A percentile compares a stretch with the other conserved stretches of the same genome.
Conservation (phyloP, 192 early-diverging fungal genomes). For the Radiomyces spectabilis region DNA sequence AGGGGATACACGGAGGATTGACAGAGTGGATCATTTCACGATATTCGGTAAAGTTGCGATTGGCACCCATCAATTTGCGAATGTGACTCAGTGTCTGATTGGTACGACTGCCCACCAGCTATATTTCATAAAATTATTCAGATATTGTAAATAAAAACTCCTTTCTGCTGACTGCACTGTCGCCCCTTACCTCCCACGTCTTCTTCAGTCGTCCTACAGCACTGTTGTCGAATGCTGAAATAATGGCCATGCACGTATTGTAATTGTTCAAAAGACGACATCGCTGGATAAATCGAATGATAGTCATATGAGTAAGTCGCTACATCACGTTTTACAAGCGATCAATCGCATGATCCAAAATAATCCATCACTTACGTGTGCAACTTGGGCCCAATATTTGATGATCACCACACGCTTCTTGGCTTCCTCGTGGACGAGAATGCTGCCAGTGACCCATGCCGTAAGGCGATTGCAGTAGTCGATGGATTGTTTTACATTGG, state of each 20-base stretch:
- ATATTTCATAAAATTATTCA: background rate
- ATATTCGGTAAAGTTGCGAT: constrained; percentile 69
- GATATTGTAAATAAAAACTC: background rate
- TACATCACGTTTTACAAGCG: no score
- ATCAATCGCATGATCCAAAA: no score
- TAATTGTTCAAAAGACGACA: constrained; percentile 91
- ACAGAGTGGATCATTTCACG: constrained; percentile 67
- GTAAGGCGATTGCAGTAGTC: constrained; percentile 74
- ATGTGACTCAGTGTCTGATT: constrained; percentile 46
- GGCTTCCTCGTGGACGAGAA: constrained; percentile 71
- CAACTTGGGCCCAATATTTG: constrained; percentile 79
- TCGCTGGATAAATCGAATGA: constrained; percentile 45
- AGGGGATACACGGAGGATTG: constrained; percentile 67
- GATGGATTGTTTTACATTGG: constrained; percentile 85
- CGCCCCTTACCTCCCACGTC: constrained; percentile 82
- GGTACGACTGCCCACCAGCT: constrained; percentile 32
- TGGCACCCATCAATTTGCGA: constrained; percentile 61
- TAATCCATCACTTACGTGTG: constrained; percentile 40
- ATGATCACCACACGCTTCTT: constrained; percentile 72
- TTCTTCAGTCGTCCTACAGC: constrained; percentile 83
- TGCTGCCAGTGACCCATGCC: constrained; percentile 80
- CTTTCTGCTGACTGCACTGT: no score
- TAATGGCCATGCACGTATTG: constrained; percentile 83
- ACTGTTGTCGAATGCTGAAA: constrained; percentile 82
- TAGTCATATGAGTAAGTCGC: no score